A percentile compares a stretch with the other conserved stretches of the same genome.
These are phyloP conservation scores for Pseudocercospora cruenta DNA, from an alignment of 2,329 filamentous ascomycete species.

Conservation along the genomic window DNA sequence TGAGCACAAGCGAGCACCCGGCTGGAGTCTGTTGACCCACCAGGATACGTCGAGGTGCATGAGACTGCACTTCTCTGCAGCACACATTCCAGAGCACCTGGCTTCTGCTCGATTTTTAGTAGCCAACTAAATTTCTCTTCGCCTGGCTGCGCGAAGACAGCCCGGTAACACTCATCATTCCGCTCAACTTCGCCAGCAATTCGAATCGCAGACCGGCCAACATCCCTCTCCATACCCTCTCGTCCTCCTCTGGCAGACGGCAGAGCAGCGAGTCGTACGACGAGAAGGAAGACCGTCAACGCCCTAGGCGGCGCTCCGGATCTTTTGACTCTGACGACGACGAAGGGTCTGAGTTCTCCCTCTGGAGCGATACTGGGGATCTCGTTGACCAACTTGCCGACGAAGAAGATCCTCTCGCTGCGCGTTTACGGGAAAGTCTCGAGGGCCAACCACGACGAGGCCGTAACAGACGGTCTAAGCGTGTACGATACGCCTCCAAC, in stretches of 20 bases:
- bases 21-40: conserved; percentile 1
- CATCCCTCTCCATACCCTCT: conserved; percentile 82
- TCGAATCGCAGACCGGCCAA: conserved; percentile 72
- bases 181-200: conserved; percentile 50
- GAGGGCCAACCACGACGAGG: conserved; percentile 57
- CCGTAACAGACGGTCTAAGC: conserved; percentile 50
- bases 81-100: conserved; percentile 8
- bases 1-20: conserved; percentile 5
- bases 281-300: conserved; percentile 56
- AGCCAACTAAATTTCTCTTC: conserved; percentile 2
- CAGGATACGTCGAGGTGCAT: conserved; percentile 7
- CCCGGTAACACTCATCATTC: conserved; percentile 73
- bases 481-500: conserved; percentile 67
- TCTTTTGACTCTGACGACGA: conserved; percentile 29
- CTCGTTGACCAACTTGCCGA: conserved; percentile 87
- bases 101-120: conserved; percentile 4
- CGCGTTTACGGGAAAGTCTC: conserved; percentile 67
- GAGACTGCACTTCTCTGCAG: not conserved
- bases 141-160: conserved; percentile 11
- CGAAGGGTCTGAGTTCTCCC: conserved; percentile 67
- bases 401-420: conserved; percentile 78
- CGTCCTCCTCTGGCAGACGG: conserved; percentile 47
- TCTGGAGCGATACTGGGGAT: conserved; percentile 94
- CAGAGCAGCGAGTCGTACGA: conserved; percentile 46
- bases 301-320: conserved; percentile 45